Base-by-base conservation (phyloP, 257 asterid genomes). In the Plectranthus barbatus region DNA sequence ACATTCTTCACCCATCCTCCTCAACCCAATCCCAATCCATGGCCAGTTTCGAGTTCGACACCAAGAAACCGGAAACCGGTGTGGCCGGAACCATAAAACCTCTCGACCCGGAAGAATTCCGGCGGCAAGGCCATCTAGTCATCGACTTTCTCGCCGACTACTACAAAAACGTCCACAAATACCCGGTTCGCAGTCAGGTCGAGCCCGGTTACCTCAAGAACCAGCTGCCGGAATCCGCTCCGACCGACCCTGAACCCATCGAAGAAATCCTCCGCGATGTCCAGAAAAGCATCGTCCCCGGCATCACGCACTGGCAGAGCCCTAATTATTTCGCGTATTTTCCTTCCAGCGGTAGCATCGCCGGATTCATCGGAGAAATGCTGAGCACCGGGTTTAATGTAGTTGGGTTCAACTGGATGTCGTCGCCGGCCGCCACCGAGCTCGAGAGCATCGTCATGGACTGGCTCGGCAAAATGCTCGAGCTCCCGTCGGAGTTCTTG, bases 351-450 rank as follows among this genome's bases (percentile, higher is more conserved):
- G 73, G 73, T 1, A 86, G 92, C 74, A 72, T 60, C 7, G 80
- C 92, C 2, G 90, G 84, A 13, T 76, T 86, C 21, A 73, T 84
- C 0, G 95, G 90, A 6, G 92, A 86, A 48, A 72, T 84, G 80
- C 23, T 86, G 19, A 76, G 85, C 62, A 69, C 88, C 2, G 92
- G 86, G 3, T 80, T 84, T 57, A 86, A 86, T 37, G 56, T 75
- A 4, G 84, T 78, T 1, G 91, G 91, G 0, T 86, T 86, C 60
- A 80, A 71, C 70, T 86, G 90, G 92, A 81, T 86, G 50, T 70
- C 95, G 0, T 83, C 91, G 0, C 91, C 95, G 0, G 86, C 91
- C 3, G 86, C 95, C 12, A 83, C 91, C 1, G 91, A 86, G 68
- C 80, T 86, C 0, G 95, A 83, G 56, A 79, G 68, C 72, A 69